These are phyloP conservation scores for Capronia americana DNA, from an alignment of 2,329 filamentous ascomycete genomes.

Conservation along the genomic window DNA sequence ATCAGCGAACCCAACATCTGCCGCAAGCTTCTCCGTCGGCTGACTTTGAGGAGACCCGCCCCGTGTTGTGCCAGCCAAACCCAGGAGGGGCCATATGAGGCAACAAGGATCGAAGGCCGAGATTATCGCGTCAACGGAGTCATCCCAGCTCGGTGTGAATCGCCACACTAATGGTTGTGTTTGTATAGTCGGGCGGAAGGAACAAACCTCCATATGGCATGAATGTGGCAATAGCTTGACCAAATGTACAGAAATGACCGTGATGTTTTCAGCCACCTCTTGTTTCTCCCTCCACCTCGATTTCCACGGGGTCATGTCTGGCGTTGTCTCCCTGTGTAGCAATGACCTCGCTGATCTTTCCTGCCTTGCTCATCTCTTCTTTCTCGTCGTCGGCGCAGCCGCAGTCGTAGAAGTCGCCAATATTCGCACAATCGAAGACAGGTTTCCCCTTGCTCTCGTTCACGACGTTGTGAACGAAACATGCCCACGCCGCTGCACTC, in stretches of 20 bases:
- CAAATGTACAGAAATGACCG: background rate
- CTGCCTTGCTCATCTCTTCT: constrained; percentile 38
- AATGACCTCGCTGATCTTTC: constrained; percentile 30
- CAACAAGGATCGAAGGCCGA: constrained; percentile 28
- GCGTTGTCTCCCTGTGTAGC: constrained; percentile 27
- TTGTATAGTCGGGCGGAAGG: background rate
- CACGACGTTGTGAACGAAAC: constrained; percentile 71
- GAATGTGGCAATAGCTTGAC: constrained; percentile 6
- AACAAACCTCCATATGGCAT: background rate
- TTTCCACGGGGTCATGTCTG: constrained; percentile 33
- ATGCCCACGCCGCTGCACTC: constrained; percentile 70
- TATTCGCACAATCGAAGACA: constrained; percentile 68
- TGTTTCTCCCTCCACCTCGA: constrained; percentile 39
- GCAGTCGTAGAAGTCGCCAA: constrained; percentile 72
- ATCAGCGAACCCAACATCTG: constrained; percentile 10
- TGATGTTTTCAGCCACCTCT: constrained; percentile 36
- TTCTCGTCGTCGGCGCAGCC: constrained; percentile 65
- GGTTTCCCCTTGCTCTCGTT: constrained; percentile 67
- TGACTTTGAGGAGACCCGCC: constrained; percentile 24
- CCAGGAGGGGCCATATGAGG: constrained; percentile 22
- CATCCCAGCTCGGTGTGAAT: constrained; percentile 27
- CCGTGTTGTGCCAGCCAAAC: constrained; percentile 28
- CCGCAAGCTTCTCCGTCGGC: constrained; percentile 20
- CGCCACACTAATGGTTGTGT: constrained; percentile 2
- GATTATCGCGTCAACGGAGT: constrained; percentile 20